Conservation (phyloP, 495 filamentous ascomycete genomes). For the Venustampulla echinocandica region DNA sequence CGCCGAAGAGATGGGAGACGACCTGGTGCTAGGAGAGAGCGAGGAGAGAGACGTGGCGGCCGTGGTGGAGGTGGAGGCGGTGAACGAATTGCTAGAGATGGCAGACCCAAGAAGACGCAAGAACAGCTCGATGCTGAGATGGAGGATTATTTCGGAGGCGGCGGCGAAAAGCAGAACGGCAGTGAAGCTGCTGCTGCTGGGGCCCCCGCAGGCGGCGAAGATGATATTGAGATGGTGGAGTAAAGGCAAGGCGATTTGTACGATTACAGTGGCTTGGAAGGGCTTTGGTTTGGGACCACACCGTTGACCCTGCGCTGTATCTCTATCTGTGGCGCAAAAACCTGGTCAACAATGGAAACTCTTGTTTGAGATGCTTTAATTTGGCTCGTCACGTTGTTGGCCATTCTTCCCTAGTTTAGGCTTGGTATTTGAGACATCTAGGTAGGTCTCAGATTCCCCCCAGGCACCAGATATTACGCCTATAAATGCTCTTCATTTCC, state of each 20-base stretch:
- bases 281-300: not conserved
- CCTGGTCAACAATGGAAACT: not conserved
- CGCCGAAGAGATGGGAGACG: constrained; percentile 42
- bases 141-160: constrained; percentile 63
- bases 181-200: constrained; percentile 19
- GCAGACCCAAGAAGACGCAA: constrained; percentile 66
- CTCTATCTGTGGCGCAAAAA: not conserved
- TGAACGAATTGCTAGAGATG: constrained; percentile 38
- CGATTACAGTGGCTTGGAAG: not conserved
- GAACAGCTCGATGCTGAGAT: constrained; percentile 73
- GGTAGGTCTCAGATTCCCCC: no score
- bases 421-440: no score
- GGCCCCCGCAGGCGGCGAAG: not conserved
- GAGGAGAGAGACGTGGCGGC: constrained; percentile 32
- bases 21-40: constrained; percentile 39
- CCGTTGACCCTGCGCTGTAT: not conserved
- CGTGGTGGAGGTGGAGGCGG: constrained; percentile 30
- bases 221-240: constrained; percentile 35
- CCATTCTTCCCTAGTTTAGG: no score
- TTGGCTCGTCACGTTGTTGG: not conserved
- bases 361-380: not conserved
- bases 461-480: no score
- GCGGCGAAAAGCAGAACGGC: constrained; percentile 15
- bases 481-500: no score
- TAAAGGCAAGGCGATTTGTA: constrained; percentile 7